phyloP scores from a whole-genome alignment of 352 stramenopile species.

The Phytophthora litchii region DNA sequence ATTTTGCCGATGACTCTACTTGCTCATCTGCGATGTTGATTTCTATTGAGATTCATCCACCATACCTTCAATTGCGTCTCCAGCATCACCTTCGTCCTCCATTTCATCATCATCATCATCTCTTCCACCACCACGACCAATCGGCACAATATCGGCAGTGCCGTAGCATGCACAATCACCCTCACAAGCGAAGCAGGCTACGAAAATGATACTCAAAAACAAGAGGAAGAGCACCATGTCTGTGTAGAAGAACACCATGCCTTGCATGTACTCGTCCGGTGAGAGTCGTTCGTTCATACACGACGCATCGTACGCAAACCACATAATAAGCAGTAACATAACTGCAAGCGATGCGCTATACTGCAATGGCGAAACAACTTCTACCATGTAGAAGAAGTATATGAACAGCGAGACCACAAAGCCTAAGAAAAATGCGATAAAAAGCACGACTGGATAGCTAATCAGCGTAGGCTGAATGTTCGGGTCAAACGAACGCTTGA shows the following conservation, averaged over 20 bases:
- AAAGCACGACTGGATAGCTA: constrained; percentile 59
- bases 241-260: constrained; percentile 86
- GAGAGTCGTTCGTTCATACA: constrained; percentile 81
- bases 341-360: constrained; percentile 58
- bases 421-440: constrained; percentile 59
- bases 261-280: constrained; percentile 84
- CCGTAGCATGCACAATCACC: constrained; percentile 77
- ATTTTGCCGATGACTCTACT: no score
- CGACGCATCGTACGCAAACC: constrained; percentile 79
- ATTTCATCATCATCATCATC: constrained; percentile 35
- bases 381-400: constrained; percentile 65
- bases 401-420: constrained; percentile 64
- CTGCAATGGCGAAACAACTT: constrained; percentile 55
- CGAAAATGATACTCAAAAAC: constrained; percentile 81
- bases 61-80: background rate
- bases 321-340: constrained; percentile 78
- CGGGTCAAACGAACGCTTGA: constrained; percentile 43
- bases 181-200: constrained; percentile 79
- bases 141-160: constrained; percentile 68
- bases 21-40: background rate
- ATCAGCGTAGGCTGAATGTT: constrained; percentile 47
- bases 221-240: constrained; percentile 83
- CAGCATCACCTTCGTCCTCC: constrained; percentile 8
- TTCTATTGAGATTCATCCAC: constrained; percentile 10
- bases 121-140: constrained; percentile 33